These are phyloP conservation scores for Setaria viridis DNA, from an alignment of 202 grass and related monocot genomes.

Conservation along the genomic window DNA sequence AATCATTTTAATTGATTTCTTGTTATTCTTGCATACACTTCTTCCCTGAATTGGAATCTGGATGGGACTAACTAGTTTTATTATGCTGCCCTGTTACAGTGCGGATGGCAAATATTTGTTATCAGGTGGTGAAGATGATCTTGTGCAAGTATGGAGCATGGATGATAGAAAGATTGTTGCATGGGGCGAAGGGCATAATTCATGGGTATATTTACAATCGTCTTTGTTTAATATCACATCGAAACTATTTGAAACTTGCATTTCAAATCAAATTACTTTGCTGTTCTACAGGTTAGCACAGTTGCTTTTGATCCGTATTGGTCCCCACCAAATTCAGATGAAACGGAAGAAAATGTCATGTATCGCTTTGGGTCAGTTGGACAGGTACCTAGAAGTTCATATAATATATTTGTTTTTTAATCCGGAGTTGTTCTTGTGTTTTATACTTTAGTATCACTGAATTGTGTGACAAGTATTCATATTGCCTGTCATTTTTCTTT, in stretches of 20 bases:
- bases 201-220: conserved; percentile 71
- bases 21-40: neutral
- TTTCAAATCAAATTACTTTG: conserved; percentile 47
- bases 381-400: conserved; percentile 66
- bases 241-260: neutral
- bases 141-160: conserved; percentile 98
- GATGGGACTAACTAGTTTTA: conserved; percentile 36
- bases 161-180: conserved; percentile 92
- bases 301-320: conserved; percentile 96
- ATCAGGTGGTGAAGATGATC: conserved; percentile 94
- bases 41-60: neutral
- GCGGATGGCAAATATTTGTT: conserved; percentile 89
- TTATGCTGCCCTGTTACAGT: conserved; percentile 52
- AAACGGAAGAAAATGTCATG: conserved; percentile 74
- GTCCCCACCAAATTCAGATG: conserved; percentile 85
- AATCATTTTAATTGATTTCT: conserved; percentile 5
- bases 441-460: conserved; percentile 1
- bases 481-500: neutral
- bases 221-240: conserved; percentile 37
- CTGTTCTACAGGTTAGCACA: conserved; percentile 78
- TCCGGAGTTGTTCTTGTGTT: neutral
- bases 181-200: conserved; percentile 97
- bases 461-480: conserved; percentile 12
- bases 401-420: conserved; percentile 16
- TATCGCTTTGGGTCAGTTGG: conserved; percentile 96